These are phyloP conservation scores for Cystofilobasidium capitatum DNA, from an alignment of 768 basidiomycete species.

Conservation along the genomic window DNA sequence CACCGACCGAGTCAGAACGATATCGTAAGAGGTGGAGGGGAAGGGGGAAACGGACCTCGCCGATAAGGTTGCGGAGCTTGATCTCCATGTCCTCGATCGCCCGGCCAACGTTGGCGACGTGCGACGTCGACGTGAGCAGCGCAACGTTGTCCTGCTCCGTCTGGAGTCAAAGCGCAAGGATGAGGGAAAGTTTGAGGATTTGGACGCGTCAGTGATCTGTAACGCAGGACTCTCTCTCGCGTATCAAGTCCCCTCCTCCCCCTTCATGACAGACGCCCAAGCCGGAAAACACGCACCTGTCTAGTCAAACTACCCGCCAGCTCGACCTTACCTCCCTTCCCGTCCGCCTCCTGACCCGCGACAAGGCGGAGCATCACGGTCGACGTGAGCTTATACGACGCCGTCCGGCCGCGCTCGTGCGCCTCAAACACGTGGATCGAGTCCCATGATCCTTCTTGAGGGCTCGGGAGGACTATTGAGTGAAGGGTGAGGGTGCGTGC, in stretches of 20 bases:
- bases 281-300: slow-evolving; percentile 59
- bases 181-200: neutral
- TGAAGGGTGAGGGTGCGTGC: slow-evolving; percentile 8
- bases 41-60: slow-evolving; percentile 29
- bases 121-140: slow-evolving; percentile 65
- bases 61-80: slow-evolving; percentile 87
- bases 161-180: slow-evolving; percentile 41
- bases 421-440: slow-evolving; percentile 97
- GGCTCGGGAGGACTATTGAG: slow-evolving; percentile 19
- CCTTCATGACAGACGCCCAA: too few relatives aligned
- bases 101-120: slow-evolving; percentile 84
- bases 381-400: slow-evolving; percentile 93
- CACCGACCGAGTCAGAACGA: neutral
- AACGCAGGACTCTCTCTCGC: too few relatives aligned
- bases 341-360: slow-evolving; percentile 39
- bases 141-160: slow-evolving; percentile 71
- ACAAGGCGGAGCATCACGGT: slow-evolving; percentile 91
- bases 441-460: slow-evolving; percentile 76
- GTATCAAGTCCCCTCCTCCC: neutral
- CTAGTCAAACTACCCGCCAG: slow-evolving; percentile 95
- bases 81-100: slow-evolving; percentile 99
- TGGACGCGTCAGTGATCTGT: too few relatives aligned
- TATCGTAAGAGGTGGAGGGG: neutral
- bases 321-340: slow-evolving; percentile 57
- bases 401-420: slow-evolving; percentile 78